Evolutionary conservation across 352 stramenopile genomes (phyloP).

Genomic region (Pythium utonaiense): DNA sequence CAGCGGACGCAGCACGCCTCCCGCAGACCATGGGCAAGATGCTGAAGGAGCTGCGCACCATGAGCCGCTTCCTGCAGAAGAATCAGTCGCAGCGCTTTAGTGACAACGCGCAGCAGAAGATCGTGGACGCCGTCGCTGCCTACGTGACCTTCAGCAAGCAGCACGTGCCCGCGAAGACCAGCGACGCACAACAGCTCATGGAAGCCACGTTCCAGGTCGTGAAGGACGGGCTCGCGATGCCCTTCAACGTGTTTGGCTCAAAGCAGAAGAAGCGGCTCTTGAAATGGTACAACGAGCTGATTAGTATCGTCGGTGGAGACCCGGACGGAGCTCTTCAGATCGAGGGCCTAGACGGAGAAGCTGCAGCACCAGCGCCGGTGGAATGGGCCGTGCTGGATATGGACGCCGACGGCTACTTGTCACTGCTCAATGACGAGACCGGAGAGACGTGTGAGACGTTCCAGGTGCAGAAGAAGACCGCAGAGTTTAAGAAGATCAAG

Average conservation of each 20-base stretch:
- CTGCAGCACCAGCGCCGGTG: constrained; percentile 16
- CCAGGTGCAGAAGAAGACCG: constrained; percentile 62
- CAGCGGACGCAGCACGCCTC: constrained; percentile 24
- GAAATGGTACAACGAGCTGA: constrained; percentile 86
- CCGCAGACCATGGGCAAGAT: constrained; percentile 45
- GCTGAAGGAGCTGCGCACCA: constrained; percentile 66
- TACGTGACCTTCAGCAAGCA: constrained; percentile 70
- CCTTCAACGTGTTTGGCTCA: constrained; percentile 71
- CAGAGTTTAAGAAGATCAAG: constrained; percentile 69
- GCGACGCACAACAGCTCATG: constrained; percentile 32
- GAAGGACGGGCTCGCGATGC: constrained; percentile 82
- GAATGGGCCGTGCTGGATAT: constrained; percentile 71
- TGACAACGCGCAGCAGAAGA: constrained; percentile 75
- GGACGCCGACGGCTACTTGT: constrained; percentile 73
- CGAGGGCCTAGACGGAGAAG: constrained; percentile 16
- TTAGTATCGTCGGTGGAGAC: constrained; percentile 47
- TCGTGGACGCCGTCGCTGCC: constrained; percentile 60
- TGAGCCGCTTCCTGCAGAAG: constrained; percentile 72
- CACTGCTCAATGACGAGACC: constrained; percentile 59
- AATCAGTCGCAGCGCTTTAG: constrained; percentile 80
- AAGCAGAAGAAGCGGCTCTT: constrained; percentile 83
- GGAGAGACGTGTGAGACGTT: constrained; percentile 68
- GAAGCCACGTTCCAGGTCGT: constrained; percentile 65
- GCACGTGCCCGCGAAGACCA: constrained; percentile 12
- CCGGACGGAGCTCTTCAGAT: constrained; percentile 31